Conservation (phyloP, 306 rosid genomes). For the Casuarina cunninghamiana region DNA sequence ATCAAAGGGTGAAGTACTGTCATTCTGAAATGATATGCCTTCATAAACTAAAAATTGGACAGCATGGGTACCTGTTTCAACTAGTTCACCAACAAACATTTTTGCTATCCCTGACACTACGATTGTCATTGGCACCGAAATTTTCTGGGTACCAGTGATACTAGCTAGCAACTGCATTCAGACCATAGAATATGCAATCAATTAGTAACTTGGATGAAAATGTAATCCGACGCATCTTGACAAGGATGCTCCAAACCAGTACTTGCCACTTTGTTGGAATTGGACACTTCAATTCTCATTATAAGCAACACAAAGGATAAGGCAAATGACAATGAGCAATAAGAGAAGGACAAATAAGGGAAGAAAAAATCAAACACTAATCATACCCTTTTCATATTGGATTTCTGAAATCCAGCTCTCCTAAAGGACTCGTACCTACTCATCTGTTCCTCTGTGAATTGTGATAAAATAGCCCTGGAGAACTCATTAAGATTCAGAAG, state of each 20-base stretch:
- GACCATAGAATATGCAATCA: slow-evolving; percentile 9
- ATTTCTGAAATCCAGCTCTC: slow-evolving; percentile 90
- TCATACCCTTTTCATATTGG: slow-evolving; percentile 86
- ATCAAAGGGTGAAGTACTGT: neutral
- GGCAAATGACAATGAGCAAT: neutral
- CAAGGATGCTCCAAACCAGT: neutral
- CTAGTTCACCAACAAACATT: slow-evolving; percentile 89
- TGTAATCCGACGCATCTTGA: neutral
- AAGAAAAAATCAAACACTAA: slow-evolving; percentile 1
- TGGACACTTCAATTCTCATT: neutral
- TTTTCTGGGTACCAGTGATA: slow-evolving; percentile 85
- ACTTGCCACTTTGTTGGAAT: neutral
- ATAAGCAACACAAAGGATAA: neutral
- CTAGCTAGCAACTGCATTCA: slow-evolving; percentile 66
- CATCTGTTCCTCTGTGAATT: slow-evolving; percentile 89
- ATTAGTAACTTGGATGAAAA: neutral
- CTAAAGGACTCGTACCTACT: slow-evolving; percentile 92
- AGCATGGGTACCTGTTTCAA: slow-evolving; percentile 68
- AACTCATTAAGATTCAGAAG: slow-evolving; percentile 2
- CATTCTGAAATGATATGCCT: neutral
- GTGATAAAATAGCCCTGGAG: slow-evolving; percentile 74
- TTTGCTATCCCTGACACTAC: slow-evolving; percentile 95
- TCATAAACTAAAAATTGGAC: neutral
- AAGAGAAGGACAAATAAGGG: neutral
- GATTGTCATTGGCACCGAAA: slow-evolving; percentile 85